Conservation (phyloP, 805 yeast species). For the Sporopachydermia quercuum region DNA sequence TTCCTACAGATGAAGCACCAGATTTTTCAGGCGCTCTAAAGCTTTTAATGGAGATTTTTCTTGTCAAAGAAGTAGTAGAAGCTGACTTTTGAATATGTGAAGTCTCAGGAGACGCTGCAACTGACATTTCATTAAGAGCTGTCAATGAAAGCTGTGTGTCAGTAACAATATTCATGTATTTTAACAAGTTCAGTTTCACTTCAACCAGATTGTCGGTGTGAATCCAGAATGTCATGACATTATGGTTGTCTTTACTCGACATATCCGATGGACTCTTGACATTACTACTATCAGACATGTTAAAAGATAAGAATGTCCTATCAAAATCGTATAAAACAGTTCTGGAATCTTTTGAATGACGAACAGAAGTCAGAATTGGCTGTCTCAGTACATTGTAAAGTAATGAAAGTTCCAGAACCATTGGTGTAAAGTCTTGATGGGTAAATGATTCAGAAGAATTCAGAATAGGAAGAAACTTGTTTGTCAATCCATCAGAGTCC, state of each 20-base stretch:
- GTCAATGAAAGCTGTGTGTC: constrained; percentile 7
- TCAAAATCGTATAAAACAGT: neutral
- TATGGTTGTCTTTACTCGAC: constrained; percentile 20
- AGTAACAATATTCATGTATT: constrained; percentile 25
- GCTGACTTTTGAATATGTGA: neutral
- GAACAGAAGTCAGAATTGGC: constrained; percentile 10
- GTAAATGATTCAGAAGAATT: constrained; percentile 41
- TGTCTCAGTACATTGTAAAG: constrained; percentile 34
- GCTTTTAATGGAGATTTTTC: neutral
- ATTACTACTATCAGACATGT: constrained; percentile 18
- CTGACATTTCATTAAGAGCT: neutral
- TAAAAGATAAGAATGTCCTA: constrained; percentile 11
- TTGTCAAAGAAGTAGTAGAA: neutral
- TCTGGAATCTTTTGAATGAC: constrained; percentile 8
- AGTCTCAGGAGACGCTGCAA: constrained; percentile 1
- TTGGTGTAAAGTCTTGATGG: constrained; percentile 41
- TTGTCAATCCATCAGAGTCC: constrained; percentile 16
- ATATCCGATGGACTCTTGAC: constrained; percentile 24
- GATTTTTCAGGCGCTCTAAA: neutral
- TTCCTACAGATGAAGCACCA: neutral
- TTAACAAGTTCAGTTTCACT: constrained; percentile 30
- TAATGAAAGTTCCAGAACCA: constrained; percentile 44
- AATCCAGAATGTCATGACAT: constrained; percentile 33
- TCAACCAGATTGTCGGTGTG: constrained; percentile 46
- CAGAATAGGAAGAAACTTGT: constrained; percentile 18